Conservation (phyloP, 2,329 filamentous ascomycete genomes). For the Claviceps maximensis region DNA sequence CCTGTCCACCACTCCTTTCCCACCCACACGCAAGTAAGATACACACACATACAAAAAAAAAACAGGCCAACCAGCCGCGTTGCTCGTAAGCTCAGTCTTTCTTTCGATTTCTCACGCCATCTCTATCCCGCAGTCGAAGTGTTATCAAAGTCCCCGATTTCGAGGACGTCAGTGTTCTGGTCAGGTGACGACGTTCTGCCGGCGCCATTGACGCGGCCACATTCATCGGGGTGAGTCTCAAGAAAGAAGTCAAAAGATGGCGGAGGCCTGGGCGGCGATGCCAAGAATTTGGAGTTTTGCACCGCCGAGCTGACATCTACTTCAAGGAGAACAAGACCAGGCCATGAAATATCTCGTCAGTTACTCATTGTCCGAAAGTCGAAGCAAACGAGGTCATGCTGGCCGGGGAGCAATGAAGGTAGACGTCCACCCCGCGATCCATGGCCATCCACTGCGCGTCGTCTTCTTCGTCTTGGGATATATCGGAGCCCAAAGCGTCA, state of each 20-base stretch:
- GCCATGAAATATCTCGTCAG: constrained; percentile 54
- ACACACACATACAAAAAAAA: too few species aligned
- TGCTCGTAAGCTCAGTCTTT: too few species aligned
- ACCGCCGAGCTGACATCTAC: constrained; percentile 62
- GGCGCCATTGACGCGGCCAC: constrained; percentile 54
- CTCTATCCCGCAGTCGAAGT: too few species aligned
- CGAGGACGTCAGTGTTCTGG: too few species aligned
- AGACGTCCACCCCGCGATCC: constrained; percentile 47
- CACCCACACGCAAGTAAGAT: too few species aligned
- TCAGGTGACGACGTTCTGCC: constrained; percentile 24
- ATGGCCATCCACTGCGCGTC: constrained; percentile 49
- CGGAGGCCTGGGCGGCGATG: constrained; percentile 41
- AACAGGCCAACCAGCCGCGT: too few species aligned
- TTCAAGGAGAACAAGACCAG: constrained; percentile 55
- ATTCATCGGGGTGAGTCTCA: constrained; percentile 51
- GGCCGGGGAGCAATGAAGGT: constrained; percentile 63
- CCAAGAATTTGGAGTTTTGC: constrained; percentile 52
- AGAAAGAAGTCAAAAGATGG: constrained; percentile 59
- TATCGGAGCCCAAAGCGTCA: constrained; percentile 51
- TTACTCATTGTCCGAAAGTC: constrained; percentile 55
- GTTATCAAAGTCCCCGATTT: too few species aligned
- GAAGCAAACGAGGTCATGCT: constrained; percentile 53
- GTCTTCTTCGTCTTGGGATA: constrained; percentile 55
- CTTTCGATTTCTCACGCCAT: too few species aligned
- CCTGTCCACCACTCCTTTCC: too few species aligned